phyloP scores from a whole-genome alignment of 2,329 filamentous ascomycete genomes.

The Calonectria honghensis region DNA sequence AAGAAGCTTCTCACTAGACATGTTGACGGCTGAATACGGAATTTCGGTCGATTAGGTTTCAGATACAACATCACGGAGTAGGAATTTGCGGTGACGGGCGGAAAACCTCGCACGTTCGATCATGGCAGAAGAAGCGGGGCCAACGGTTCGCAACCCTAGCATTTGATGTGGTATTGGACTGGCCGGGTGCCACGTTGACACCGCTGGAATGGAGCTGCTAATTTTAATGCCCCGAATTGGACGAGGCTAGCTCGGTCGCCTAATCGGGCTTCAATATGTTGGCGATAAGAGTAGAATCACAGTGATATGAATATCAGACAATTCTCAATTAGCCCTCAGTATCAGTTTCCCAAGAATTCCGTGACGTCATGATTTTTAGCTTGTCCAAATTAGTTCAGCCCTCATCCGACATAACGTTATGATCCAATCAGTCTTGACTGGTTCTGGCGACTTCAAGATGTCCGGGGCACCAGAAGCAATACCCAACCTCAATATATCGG shows the following conservation, averaged over 20 bases:
- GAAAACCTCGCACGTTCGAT: constrained; percentile 16
- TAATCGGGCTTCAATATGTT: not conserved
- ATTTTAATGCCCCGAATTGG: not conserved
- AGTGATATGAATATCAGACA: not conserved
- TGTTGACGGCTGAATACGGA: not conserved
- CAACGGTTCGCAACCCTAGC: not conserved
- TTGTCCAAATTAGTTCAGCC: not conserved
- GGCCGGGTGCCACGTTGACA: not conserved
- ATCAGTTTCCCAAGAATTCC: not conserved
- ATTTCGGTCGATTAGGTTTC: not conserved
- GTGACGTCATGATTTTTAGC: not conserved
- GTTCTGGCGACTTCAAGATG: not conserved
- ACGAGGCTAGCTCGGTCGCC: constrained; percentile 2
- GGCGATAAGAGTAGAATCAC: not conserved
- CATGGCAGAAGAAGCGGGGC: constrained; percentile 20
- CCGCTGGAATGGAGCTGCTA: not conserved
- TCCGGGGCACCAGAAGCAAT: too few species aligned
- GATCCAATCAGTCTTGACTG: not conserved
- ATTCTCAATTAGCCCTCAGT: not conserved
- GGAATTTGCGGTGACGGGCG: not conserved
- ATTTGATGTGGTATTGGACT: not conserved
- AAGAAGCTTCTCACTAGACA: constrained; percentile 12
- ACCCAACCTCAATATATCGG: too few species aligned
- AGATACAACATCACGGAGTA: not conserved
- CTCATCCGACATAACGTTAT: not conserved